Base-by-base conservation (phyloP, 306 rosid genomes). In the Pterocarpus santalinus region DNA sequence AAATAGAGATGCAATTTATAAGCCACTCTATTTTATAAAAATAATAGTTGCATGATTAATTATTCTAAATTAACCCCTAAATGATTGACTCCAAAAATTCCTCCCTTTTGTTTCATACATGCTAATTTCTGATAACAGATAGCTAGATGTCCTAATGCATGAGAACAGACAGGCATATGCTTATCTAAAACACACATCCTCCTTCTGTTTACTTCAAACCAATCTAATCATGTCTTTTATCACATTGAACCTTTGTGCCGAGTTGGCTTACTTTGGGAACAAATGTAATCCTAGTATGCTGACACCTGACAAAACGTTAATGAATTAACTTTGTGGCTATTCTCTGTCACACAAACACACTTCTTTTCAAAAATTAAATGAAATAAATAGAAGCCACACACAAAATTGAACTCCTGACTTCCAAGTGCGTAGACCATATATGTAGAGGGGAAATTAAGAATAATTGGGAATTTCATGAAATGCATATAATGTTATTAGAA, bases 261-360 rank as follows among this genome's bases (percentile, higher is more conserved):
- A 71, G 38, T 43, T 77, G 44, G 56, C 69, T 22, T 77, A 28
- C 13, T 67, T 36, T 33, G 71, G 73, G 22, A 84, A 69, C 86
- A 78, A 58, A 34, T 9, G 35, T 35, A 16, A 11, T 80, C 16
- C 57, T 22, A 38, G 33, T 47, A 8, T 66, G 53, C 57, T 69
- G 43, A 61, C 82, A 74, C 43, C 34, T 69, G 85, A 16, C 58
- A 52, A 41, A 67, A 51, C 44, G 55, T 22, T 15, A 14, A 55
- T 49, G 36, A 67, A n/a, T 35, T 13, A 12, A 39, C 35, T 34
- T 68, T 53, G 66, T 15, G 32, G 14, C 17, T 36, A 32, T 57
- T 73, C 8, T 68, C 2, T 68, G 15, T 64, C 14, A 43, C 5
- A 41, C 28, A 22, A 22, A 22, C 28, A 22, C 28, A 22, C 28